phyloP scores from a whole-genome alignment of 2,329 filamentous ascomycete genomes.

The Cyphellophora attinorum region DNA sequence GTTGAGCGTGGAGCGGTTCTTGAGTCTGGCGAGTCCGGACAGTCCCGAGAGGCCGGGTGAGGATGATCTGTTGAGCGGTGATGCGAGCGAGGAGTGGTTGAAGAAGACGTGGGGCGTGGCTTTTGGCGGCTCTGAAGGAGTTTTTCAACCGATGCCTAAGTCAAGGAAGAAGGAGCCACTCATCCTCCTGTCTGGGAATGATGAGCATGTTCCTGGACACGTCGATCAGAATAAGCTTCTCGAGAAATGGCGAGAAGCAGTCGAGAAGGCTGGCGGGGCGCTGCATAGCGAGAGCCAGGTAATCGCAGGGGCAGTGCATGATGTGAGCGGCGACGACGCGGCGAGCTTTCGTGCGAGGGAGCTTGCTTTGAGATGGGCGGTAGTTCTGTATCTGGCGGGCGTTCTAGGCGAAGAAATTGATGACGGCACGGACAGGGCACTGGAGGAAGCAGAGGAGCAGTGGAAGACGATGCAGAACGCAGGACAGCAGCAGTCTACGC shows the following conservation, averaged over 20 bases:
- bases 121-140: background rate
- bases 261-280: constrained; percentile 3
- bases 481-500: too few species aligned
- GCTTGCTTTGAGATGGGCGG: constrained; percentile 13
- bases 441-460: too few species aligned
- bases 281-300: constrained; percentile 9
- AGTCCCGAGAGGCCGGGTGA: constrained; percentile 52
- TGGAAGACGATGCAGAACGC: too few species aligned
- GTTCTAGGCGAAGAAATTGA: constrained; percentile 8
- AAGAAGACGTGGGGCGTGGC: constrained; percentile 51
- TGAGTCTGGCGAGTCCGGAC: constrained; percentile 44
- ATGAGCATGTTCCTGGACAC: constrained; percentile 6
- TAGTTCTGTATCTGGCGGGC: constrained; percentile 14
- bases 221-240: constrained; percentile 12
- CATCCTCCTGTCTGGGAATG: constrained; percentile 13
- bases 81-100: constrained; percentile 53
- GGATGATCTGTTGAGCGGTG: constrained; percentile 83
- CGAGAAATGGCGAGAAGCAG: constrained; percentile 10
- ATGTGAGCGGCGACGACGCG: constrained; percentile 12
- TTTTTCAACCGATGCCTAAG: constrained; percentile 1
- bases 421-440: too few species aligned
- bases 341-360: constrained; percentile 11
- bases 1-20: constrained; percentile 48
- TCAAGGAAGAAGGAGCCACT: constrained; percentile 7
- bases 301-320: constrained; percentile 13